Evolutionary conservation across 306 rosid genomes (phyloP), one percentile per base, ranked within the genome.

Genomic region (Medicago arabica): DNA sequence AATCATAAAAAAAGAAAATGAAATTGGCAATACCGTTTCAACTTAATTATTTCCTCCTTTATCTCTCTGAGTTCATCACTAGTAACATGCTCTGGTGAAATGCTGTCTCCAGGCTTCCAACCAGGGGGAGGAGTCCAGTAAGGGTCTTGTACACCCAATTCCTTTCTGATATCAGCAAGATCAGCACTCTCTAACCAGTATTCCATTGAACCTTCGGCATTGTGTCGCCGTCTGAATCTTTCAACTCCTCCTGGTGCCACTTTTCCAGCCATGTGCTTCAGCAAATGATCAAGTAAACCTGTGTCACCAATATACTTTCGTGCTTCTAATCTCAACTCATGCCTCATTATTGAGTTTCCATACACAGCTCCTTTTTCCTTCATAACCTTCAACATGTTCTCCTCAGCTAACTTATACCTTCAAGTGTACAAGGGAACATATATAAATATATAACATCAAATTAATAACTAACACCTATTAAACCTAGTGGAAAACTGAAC

Each of bases 161-260:
- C 83, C 81, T 41, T 82, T 71, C 99, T 84, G 10, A 92, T 71
- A 40, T 87, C 81, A 13, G 71, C 77, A 60, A 95, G 78, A 72
- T 95, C 93, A 76, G 97, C 97, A 74, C 86, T 85, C 80, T 95
- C 99, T 53, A 95, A 67, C 97, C 99, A 95, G 72, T 92, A 95
- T 71, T 90, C 99, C 96, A 95, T 92, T 14, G 91, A 92, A 1
- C 99, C 99, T 67, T 92, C 97, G 0, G 97, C 83, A 72, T 92
- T 95, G 80, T 92, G 97, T 8, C 97, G 81, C 53, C 97, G 82
- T 39, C 90, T 85, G 67, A 95, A 95, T 71, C 99, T 79, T 61
- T 89, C 91, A 3, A 34, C 47, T 54, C 96, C 99, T 2, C 96
- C 97, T 0, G 99, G 97, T 17, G 92, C 97, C 71, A 92, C 89